Evolutionary conservation across 805 yeast species (phyloP).

Genomic region (Candida vartiovaarae): DNA sequence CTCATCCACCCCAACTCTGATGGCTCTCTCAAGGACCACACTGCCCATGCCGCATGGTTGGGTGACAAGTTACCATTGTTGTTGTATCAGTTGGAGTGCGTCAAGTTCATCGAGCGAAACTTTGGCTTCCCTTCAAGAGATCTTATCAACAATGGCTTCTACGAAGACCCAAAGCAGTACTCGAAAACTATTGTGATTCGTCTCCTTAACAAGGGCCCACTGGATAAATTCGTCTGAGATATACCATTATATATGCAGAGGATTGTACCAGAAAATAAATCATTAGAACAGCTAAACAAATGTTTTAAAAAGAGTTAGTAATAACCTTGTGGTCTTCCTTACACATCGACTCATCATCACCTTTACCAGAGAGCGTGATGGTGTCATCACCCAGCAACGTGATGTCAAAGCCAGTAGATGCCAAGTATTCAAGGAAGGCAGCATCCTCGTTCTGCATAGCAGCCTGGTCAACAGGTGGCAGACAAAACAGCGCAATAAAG

Average conservation of each 20-base stretch:
- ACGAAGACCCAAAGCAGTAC: constrained; percentile 5
- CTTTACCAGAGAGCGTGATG: constrained; percentile 2
- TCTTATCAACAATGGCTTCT: constrained; percentile 7
- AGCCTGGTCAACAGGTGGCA: constrained; percentile 81
- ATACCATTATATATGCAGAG: too few relatives aligned
- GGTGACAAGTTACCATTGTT: constrained; percentile 32
- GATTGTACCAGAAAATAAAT: too few relatives aligned
- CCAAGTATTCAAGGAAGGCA: constrained; percentile 60
- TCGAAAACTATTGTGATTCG: constrained; percentile 10
- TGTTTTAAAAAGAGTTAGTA: neutral
- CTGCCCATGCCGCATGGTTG: constrained; percentile 44
- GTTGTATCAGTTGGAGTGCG: constrained; percentile 2
- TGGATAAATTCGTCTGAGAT: neutral
- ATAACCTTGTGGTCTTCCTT: constrained; percentile 1
- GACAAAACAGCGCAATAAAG: constrained; percentile 54
- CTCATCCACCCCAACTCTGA: constrained; percentile 45
- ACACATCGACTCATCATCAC: neutral
- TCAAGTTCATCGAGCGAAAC: constrained; percentile 5
- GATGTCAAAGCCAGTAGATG: constrained; percentile 63
- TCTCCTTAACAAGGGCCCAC: constrained; percentile 6
- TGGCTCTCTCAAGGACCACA: constrained; percentile 37
- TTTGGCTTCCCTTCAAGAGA: constrained; percentile 9
- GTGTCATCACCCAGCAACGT: constrained; percentile 39
- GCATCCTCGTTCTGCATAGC: constrained; percentile 75
- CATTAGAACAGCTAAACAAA: neutral